Evolutionary conservation across 2,329 filamentous ascomycete genomes (phyloP).

Genomic region (Diaporthe amygdali): DNA sequence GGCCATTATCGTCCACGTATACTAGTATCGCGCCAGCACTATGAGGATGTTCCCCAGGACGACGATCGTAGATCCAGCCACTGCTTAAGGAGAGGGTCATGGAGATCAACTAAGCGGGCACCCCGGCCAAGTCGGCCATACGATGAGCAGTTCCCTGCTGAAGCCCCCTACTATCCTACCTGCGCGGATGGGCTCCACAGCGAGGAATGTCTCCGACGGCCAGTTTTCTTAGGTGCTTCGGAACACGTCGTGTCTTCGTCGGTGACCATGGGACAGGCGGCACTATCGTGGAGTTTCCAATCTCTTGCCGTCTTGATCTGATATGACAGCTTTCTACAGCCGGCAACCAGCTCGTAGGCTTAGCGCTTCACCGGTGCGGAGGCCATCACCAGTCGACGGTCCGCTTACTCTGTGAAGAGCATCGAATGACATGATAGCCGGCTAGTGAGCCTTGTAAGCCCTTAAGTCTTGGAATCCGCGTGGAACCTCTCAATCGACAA

Average conservation of each 20-base stretch:
- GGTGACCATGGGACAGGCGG: neutral
- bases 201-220: neutral
- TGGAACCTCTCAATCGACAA: neutral
- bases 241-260: conserved; percentile 2
- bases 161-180: neutral
- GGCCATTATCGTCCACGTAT: neutral
- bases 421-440: neutral
- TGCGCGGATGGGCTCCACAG: neutral
- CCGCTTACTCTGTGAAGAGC: neutral
- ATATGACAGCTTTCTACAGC: neutral
- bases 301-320: neutral
- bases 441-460: neutral
- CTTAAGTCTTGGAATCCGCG: neutral
- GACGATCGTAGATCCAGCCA: neutral
- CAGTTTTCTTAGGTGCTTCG: neutral
- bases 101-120: neutral
- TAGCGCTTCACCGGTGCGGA: neutral
- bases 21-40: neutral
- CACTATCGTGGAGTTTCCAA: conserved; percentile 1
- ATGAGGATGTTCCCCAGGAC: neutral
- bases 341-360: neutral
- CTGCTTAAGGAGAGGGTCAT: neutral
- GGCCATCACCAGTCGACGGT: neutral
- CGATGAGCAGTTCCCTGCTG: neutral
- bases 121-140: neutral